phyloP scores from a whole-genome alignment of 2,329 filamentous ascomycete species.

The Scortechinia acanthostroma region DNA sequence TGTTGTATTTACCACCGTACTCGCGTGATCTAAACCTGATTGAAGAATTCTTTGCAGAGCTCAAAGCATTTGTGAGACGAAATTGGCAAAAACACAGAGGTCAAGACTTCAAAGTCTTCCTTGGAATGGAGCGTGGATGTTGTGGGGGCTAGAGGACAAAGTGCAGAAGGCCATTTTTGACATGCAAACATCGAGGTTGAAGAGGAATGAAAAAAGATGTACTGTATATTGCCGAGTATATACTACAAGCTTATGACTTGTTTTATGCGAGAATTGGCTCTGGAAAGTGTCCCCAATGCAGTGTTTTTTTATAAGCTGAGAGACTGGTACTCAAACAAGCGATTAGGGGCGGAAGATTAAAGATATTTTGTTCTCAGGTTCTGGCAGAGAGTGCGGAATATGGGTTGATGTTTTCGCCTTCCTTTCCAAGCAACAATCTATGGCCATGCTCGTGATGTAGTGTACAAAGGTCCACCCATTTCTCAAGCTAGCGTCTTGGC shows the following conservation, averaged over 20 bases:
- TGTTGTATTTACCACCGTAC: slow-evolving; percentile 9
- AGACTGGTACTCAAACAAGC: too few relatives aligned
- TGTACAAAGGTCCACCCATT: background rate
- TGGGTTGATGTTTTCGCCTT: too few relatives aligned
- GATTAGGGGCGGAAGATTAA: too few relatives aligned
- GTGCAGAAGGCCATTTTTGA: slow-evolving; percentile 6
- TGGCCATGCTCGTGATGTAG: too few relatives aligned
- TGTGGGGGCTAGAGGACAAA: slow-evolving; percentile 5
- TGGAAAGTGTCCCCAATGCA: too few relatives aligned
- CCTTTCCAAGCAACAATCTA: too few relatives aligned
- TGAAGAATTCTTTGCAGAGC: slow-evolving; percentile 11
- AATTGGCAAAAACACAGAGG: slow-evolving; percentile 7
- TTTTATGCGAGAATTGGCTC: too few relatives aligned
- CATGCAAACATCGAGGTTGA: slow-evolving; percentile 5
- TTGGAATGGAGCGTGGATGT: slow-evolving; percentile 10
- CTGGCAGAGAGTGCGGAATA: too few relatives aligned
- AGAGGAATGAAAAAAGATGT: background rate
- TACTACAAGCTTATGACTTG: background rate
- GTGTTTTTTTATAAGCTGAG: too few relatives aligned
- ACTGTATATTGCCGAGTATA: background rate
- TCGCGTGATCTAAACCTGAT: slow-evolving; percentile 14
- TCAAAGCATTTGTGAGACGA: slow-evolving; percentile 11
- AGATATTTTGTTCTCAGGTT: too few relatives aligned
- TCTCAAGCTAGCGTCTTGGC: background rate
- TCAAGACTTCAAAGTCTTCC: slow-evolving; percentile 9